Conservation (phyloP, 169 alveolate species). For the Ichthyophthirius multifiliis region DNA sequence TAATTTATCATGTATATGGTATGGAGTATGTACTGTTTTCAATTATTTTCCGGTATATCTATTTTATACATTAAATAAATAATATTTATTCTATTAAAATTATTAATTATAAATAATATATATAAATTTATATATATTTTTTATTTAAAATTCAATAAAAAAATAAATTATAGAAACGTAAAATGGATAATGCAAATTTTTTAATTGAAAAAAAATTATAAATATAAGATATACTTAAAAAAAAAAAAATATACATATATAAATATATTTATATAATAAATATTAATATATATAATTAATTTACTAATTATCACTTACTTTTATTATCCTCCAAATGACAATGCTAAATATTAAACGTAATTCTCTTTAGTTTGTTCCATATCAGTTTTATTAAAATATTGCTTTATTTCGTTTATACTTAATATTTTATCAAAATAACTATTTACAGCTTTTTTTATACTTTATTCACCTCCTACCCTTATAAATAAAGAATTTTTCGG, state of each 20-base stretch:
- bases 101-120: too few relatives aligned
- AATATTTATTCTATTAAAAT: too few relatives aligned
- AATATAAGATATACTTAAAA: background rate
- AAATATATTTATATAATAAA: too few relatives aligned
- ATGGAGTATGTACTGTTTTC: background rate
- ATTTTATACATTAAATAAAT: too few relatives aligned
- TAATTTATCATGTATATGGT: background rate
- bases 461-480: background rate
- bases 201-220: background rate
- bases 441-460: background rate
- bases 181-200: background rate
- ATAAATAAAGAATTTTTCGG: background rate
- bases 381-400: background rate
- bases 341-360: background rate
- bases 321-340: background rate
- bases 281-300: too few relatives aligned
- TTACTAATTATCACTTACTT: too few relatives aligned
- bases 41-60: slow-evolving; percentile 1
- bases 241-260: too few relatives aligned
- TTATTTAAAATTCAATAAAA: too few relatives aligned
- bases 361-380: background rate
- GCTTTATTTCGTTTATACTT: background rate
- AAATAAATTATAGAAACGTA: too few relatives aligned
- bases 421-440: background rate
- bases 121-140: too few relatives aligned